phyloP scores from a whole-genome alignment of 2,329 filamentous ascomycete species.

The Penicillium italicum region DNA sequence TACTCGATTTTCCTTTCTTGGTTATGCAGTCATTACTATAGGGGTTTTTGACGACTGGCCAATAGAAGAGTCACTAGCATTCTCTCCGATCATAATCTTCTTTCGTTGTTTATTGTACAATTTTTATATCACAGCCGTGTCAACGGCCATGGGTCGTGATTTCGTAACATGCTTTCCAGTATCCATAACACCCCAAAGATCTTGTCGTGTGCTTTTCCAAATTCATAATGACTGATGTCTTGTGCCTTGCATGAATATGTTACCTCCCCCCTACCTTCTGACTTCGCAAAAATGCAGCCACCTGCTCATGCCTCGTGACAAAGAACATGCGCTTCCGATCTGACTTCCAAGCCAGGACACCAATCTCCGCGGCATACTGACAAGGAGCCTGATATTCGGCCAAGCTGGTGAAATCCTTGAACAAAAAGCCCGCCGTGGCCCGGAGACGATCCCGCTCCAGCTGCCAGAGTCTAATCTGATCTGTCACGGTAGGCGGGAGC shows the following conservation, averaged over 20 bases:
- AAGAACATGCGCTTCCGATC: conserved; percentile 82
- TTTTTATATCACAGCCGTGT: background rate
- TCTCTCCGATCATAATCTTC: background rate
- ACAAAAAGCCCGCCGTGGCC: conserved; percentile 76
- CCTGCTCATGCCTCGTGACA: conserved; percentile 84
- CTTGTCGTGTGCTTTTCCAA: background rate
- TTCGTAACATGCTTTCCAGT: conserved; percentile 15
- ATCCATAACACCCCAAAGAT: conserved; percentile 10
- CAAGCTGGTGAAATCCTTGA: conserved; percentile 79
- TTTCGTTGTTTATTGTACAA: conserved; percentile 13
- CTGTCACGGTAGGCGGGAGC: conserved; percentile 89
- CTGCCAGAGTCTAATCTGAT: conserved; percentile 97
- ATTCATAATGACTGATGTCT: background rate
- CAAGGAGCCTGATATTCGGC: conserved; percentile 55
- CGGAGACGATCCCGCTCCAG: conserved; percentile 94
- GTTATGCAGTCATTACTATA: too few relatives aligned
- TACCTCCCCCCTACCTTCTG: conserved; percentile 39
- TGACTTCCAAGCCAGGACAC: conserved; percentile 83
- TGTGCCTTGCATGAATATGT: background rate
- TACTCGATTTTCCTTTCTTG: too few relatives aligned
- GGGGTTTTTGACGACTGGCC: too few relatives aligned
- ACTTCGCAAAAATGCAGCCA: conserved; percentile 72
- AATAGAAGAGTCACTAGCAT: too few relatives aligned
- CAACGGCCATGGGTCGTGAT: conserved; percentile 11
- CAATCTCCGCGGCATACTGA: conserved; percentile 77